These are phyloP conservation scores for Wallacemonas sp. DNA, from an alignment of 208 protist species.

Conservation along the genomic window DNA sequence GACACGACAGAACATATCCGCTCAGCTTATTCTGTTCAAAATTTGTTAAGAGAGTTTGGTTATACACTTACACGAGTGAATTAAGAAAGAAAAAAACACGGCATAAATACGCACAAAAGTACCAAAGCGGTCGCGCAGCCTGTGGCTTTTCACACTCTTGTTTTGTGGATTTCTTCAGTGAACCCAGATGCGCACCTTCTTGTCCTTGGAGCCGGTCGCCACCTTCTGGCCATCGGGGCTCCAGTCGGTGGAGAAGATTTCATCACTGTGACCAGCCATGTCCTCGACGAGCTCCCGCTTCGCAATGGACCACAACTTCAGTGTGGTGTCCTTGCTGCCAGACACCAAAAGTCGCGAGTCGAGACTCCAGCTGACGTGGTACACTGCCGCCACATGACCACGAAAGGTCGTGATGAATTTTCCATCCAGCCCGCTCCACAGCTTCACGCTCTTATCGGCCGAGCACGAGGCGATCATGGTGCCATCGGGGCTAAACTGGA, in stretches of 20 bases:
- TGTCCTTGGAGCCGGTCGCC: constrained; percentile 97
- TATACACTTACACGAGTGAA: no score
- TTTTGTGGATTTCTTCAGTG: no score
- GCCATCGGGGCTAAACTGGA: constrained; percentile 97
- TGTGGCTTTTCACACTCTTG: no score
- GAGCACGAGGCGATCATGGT: constrained; percentile 96
- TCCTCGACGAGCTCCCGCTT: constrained; percentile 94
- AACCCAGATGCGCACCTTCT: constrained; percentile 89
- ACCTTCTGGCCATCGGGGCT: constrained; percentile 96
- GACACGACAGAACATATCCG: no score
- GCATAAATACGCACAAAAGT: background rate
- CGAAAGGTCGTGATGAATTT: constrained; percentile 95
- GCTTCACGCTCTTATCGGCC: constrained; percentile 98
- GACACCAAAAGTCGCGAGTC: constrained; percentile 95
- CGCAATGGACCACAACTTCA: constrained; percentile 96
- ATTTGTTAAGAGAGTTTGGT: no score
- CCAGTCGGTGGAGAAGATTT: constrained; percentile 98
- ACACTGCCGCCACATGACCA: constrained; percentile 97
- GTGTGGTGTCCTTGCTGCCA: constrained; percentile 96
- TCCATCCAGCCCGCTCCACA: constrained; percentile 94
- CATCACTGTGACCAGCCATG: constrained; percentile 97
- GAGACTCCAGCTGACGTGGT: constrained; percentile 96
- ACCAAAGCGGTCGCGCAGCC: background rate
- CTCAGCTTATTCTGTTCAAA: no score
- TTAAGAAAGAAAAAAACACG: constrained; percentile 6